Base-by-base conservation (phyloP, 1,139 yeast species). In the Saccharomyces hybrid region DNA sequence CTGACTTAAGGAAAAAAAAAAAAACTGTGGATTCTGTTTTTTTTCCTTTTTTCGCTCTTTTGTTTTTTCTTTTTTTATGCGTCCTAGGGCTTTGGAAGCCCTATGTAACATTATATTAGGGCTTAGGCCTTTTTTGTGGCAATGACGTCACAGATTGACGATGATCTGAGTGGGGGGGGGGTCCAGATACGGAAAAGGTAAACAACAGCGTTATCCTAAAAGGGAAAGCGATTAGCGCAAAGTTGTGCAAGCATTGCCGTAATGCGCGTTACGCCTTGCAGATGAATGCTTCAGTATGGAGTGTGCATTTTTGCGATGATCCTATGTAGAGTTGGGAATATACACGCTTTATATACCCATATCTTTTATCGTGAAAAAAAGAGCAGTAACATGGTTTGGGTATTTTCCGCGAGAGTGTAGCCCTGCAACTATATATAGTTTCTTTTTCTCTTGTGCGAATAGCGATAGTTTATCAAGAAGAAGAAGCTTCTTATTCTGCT, bases 21-120 rank as follows among this genome's bases (percentile, higher is more conserved):
- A 34, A 19, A 59, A 63, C 56, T 63, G 63, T 52, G 62, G 62
- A 55, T 62, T 58, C 51, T 58, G 55, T 16, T 34, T 55, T 16
- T 16, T 19, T 19, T 19, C 23, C 23, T 19, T 19, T 19, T 19
- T 19, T 19, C 23, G 23, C 23, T 16, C 16, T 38, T 34, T 16
- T 16, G 3, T 14, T 16, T 13, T 8, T 16, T 38, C 7, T 38
- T 34, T 34, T 38, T 38, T 38, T 8, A 16, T 9, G 13, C 11
- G 25, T 8, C 23, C 3, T 38, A 38, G 42, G 42, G 42, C 5
- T 38, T 16, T 14, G 8, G 4, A 38, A 8, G 42, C 25, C 42
- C 42, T 38, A 38, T 16, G 11, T 3, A 9, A 16, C 23, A 16
- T 8, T 9, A 19, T 8, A 2, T 7, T 38, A 38, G 42, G 42